These are phyloP conservation scores for Leucocoprinus birnbaumii DNA, from an alignment of 768 basidiomycete species.

Conservation along the genomic window DNA sequence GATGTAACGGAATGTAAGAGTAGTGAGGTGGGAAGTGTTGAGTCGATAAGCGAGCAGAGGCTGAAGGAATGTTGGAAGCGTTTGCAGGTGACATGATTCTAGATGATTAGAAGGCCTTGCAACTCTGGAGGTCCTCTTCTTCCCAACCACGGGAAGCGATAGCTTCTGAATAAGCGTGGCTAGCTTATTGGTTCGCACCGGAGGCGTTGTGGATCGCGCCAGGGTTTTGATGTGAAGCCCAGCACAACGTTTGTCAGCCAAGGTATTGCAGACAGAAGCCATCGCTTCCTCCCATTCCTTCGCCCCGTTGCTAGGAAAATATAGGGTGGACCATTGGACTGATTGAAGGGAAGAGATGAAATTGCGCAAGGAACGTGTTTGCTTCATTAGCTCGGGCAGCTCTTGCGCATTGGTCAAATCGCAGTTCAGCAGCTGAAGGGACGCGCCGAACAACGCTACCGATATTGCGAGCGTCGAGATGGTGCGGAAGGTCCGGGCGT, in stretches of 20 bases:
- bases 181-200: neutral
- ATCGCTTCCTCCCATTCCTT: slow-evolving; percentile 9
- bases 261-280: neutral
- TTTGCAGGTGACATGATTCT: slow-evolving; percentile 8
- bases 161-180: slow-evolving; percentile 2
- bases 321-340: neutral
- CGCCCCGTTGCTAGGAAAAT: neutral
- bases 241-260: slow-evolving; percentile 3
- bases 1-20: slow-evolving; percentile 9
- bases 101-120: neutral
- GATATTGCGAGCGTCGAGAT: slow-evolving; percentile 8
- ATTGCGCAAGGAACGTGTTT: slow-evolving; percentile 2
- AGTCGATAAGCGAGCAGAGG: neutral
- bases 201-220: neutral
- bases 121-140: neutral
- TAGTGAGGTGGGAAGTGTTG: slow-evolving; percentile 7
- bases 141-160: neutral
- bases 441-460: neutral
- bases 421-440: slow-evolving; percentile 6
- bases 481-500: neutral
- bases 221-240: slow-evolving; percentile 8
- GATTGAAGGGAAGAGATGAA: slow-evolving; percentile 1
- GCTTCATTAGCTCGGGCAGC: neutral
- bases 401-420: slow-evolving; percentile 11
- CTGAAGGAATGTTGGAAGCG: slow-evolving; percentile 10